These are phyloP conservation scores for Penicillium canescens DNA, from an alignment of 495 filamentous ascomycete species.

Conservation along the genomic window DNA sequence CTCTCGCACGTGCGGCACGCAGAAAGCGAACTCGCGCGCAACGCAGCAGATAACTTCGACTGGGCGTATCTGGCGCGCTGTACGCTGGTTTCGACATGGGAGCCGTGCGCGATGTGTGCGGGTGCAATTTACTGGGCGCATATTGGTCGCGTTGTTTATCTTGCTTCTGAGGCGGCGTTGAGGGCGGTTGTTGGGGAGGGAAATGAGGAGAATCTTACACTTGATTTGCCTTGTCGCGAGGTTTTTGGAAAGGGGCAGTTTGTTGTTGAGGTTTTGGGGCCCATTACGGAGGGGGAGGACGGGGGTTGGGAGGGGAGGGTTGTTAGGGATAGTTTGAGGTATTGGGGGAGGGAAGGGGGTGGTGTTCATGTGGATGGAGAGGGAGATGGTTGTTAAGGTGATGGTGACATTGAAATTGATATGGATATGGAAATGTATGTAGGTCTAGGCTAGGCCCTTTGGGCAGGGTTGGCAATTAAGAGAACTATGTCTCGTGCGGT, in stretches of 20 bases:
- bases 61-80: slow-evolving; percentile 49
- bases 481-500: no score
- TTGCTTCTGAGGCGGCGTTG: slow-evolving; percentile 50
- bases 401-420: no score
- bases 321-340: slow-evolving; percentile 43
- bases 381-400: no score
- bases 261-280: slow-evolving; percentile 49
- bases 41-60: slow-evolving; percentile 50
- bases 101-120: slow-evolving; percentile 58
- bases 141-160: slow-evolving; percentile 55
- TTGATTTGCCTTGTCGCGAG: slow-evolving; percentile 50
- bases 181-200: slow-evolving; percentile 43
- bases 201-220: slow-evolving; percentile 54
- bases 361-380: neutral
- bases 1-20: slow-evolving; percentile 58
- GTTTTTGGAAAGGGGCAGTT: slow-evolving; percentile 47
- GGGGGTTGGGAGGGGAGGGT: slow-evolving; percentile 44
- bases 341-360: slow-evolving; percentile 38
- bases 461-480: no score
- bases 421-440: no score
- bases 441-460: no score
- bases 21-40: slow-evolving; percentile 49
- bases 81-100: slow-evolving; percentile 56
- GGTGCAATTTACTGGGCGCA: slow-evolving; percentile 53
- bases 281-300: slow-evolving; percentile 18